Base-by-base conservation (phyloP, 176 grass and related monocot species). In the Oryza glaberrima region DNA sequence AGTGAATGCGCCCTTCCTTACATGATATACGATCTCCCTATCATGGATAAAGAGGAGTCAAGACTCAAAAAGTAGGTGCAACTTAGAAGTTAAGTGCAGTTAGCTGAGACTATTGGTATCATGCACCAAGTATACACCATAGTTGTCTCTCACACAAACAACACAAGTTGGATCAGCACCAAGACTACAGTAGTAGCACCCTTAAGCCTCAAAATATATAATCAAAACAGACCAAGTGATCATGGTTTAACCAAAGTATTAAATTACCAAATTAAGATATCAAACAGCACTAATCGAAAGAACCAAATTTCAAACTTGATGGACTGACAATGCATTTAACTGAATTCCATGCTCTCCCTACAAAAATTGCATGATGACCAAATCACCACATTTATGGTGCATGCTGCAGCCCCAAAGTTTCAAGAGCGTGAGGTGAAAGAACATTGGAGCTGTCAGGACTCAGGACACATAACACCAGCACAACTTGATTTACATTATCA, bases 11-110 rank as follows among this genome's bases (percentile, higher is more conserved):
- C 2, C 95, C 91, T 51, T 91, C 80, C 3, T 58, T 16, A 75
- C 95, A 98, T 72, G 95, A 95, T 86, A 98, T 95, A 91, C 81
- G 87, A 87, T 69, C 83, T 86, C 87, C 92, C 95, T 95, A 64
- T 30, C 41, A 77, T 70, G 82, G 45, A 63, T 61, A 70, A 70
- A 26, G 43, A 17, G 76, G 52, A 7, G 34, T 80, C 69, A 67
- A 81, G n/a, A 81, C 44, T 76, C 17, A 69, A 63, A 70, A n/a
- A 81, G 63, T 36, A 17, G 9, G 28, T 64, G 72, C 46, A 43
- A 47, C 48, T 68, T 66, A 10, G 3, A 44, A 80, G 38, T 49
- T 63, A 6, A 82, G 76, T 46, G 63, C 67, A 67, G 20, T 73
- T 28, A 66, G 41, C 43, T 73, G 63, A 73, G 54, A 19, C 4